Evolutionary conservation across 164 flowering plant species (phyloP), one percentile per base, ranked within the genome.

Genomic region (Tetrastigma voinierianum): DNA sequence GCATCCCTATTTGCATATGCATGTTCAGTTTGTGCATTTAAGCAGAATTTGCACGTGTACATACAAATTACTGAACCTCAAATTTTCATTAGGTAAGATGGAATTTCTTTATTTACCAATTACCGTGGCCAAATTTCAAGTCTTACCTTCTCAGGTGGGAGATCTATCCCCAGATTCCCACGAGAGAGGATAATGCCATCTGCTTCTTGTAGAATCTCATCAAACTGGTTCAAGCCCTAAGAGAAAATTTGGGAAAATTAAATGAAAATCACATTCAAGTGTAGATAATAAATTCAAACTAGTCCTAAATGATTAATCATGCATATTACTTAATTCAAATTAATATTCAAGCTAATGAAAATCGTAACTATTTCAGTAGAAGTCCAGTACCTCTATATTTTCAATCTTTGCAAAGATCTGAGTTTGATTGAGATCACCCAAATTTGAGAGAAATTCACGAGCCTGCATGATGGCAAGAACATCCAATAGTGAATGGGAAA

Each of bases 121-220:
- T 32, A 32, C 7, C 40, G 6, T 32, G 40, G 40, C 40, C 40
- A 32, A 32, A 32, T 32, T 32, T 32, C 40, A 32, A 32, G 40
- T 32, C 40, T 32, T 32, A 32, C 94, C 91, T 87, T 89, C 78
- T 89, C 94, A 62, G 94, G 90, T 46, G 94, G 90, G 23, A 89
- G 90, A 80, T 89, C 94, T 45, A 89, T 76, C 23, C 94, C 94
- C 74, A 89, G 78, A 77, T 87, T 89, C 59, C 94, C 94, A 69
- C 94, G 90, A 53, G 94, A 76, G n/a, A n/a, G n/a, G 69, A 89
- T 87, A 59, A 89, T 70, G 9, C 94, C 94, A 71, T 89, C 91
- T 23, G 95, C 91, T 79, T 85, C 95, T 76, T 78, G 79, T 11
- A 89, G 77, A 46, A 89, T 87, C 72, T 87, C 95, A 73, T 89